Conservation (phyloP, 73 alveolate species). For the Paramecium biaurelia region DNA sequence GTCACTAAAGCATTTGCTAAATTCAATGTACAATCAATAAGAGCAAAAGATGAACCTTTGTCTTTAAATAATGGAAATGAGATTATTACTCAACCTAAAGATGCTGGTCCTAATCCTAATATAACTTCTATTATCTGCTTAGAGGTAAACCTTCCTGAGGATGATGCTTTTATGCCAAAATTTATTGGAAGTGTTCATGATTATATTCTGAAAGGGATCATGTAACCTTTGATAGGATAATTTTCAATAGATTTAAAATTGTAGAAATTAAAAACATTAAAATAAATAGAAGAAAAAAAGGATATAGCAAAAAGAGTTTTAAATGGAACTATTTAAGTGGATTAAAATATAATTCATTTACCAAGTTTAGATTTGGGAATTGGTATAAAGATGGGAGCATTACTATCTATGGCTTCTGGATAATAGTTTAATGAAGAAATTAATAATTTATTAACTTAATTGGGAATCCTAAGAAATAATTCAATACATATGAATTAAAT, state of each 20-base stretch:
- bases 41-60: slow-evolving; percentile 70
- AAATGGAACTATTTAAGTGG: background rate
- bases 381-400: slow-evolving; percentile 13
- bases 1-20: slow-evolving; percentile 93
- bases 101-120: slow-evolving; percentile 95
- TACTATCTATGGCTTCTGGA: background rate
- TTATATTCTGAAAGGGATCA: slow-evolving; percentile 82
- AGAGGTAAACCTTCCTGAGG: slow-evolving; percentile 85
- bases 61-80: slow-evolving; percentile 68
- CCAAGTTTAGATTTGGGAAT: slow-evolving; percentile 4
- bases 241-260: slow-evolving; percentile 76
- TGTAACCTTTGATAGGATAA: slow-evolving; percentile 90
- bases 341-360: background rate
- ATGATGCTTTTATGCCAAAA: slow-evolving; percentile 76
- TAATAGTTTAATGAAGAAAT: background rate
- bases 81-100: slow-evolving; percentile 92
- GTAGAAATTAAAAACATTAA: slow-evolving; percentile 72
- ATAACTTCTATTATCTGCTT: slow-evolving; percentile 86
- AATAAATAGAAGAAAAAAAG: background rate
- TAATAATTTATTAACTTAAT: background rate
- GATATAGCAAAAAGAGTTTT: background rate
- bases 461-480: background rate
- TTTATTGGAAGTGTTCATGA: slow-evolving; percentile 69
- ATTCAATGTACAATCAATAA: slow-evolving; percentile 81
- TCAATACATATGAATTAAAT: background rate